Conservation (phyloP, 106 monocot species). For the Xerophyta viscosa region DNA sequence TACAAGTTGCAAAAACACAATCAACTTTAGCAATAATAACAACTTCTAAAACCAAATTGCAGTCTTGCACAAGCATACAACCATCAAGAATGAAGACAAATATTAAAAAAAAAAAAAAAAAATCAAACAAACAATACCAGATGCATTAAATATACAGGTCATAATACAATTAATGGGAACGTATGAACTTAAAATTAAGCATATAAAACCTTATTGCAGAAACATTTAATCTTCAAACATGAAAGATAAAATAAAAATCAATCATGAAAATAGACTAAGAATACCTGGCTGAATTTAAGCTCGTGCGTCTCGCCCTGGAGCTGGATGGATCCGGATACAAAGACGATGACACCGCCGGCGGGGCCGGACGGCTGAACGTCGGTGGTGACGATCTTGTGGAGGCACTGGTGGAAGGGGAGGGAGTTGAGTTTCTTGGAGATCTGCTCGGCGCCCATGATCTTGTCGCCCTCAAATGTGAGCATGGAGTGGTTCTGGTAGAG, state of each 20-base stretch:
- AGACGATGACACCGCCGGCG: constrained; percentile 39
- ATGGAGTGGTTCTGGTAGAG: constrained; percentile 63
- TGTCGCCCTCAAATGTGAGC: constrained; percentile 59
- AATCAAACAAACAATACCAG: no score
- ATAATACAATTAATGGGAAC: no score
- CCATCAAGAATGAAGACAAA: no score
- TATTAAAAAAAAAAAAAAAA: no score
- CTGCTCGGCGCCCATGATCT: constrained; percentile 36
- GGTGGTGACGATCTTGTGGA: constrained; percentile 47
- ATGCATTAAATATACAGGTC: no score
- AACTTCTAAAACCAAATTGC: no score
- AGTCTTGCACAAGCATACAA: no score
- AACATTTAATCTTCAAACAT: no score
- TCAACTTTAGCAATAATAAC: no score
- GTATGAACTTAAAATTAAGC: no score
- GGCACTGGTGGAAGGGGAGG: constrained; percentile 67
- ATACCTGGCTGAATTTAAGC: constrained; percentile 59
- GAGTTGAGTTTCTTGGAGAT: constrained; percentile 43
- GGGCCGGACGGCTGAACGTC: constrained; percentile 50
- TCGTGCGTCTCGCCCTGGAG: constrained; percentile 36
- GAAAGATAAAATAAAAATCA: not conserved
- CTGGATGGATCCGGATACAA: constrained; percentile 38
- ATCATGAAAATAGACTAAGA: not conserved
- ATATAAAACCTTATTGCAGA: no score
- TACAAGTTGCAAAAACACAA: no score